Evolutionary conservation across 2,329 filamentous ascomycete species (phyloP).

Genomic region (Sodiomyces alkalinus): DNA sequence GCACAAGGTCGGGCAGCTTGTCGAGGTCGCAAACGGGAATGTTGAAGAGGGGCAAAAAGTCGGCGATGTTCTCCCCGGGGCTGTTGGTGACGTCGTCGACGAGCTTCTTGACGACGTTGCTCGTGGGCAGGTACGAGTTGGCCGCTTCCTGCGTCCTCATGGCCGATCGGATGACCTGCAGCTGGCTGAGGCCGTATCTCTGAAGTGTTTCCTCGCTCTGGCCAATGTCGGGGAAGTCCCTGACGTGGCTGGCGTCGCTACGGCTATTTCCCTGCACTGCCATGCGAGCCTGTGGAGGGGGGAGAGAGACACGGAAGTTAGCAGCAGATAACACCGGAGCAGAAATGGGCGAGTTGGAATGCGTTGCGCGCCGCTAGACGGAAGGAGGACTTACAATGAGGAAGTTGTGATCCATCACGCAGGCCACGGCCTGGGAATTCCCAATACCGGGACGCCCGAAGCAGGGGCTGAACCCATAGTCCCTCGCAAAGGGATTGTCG

Average conservation of each 20-base stretch:
- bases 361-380: too few relatives aligned
- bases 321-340: too few relatives aligned
- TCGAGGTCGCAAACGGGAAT: constrained; percentile 1
- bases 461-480: constrained; percentile 1
- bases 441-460: background rate
- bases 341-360: too few relatives aligned
- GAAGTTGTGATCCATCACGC: background rate
- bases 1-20: too few relatives aligned
- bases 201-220: background rate
- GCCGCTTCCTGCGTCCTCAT: background rate
- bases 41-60: background rate
- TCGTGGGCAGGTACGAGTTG: background rate
- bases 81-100: background rate
- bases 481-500: too few relatives aligned
- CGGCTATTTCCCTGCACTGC: background rate
- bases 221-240: background rate
- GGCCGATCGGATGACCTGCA: background rate
- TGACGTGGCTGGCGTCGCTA: background rate
- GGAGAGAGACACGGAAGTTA: too few relatives aligned
- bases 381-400: background rate
- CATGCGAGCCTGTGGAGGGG: too few relatives aligned
- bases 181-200: background rate
- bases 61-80: background rate
- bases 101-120: background rate
- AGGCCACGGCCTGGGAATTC: background rate